These are phyloP conservation scores for Neurospora sp. DNA, from an alignment of 495 filamentous ascomycete species.

Conservation along the genomic window DNA sequence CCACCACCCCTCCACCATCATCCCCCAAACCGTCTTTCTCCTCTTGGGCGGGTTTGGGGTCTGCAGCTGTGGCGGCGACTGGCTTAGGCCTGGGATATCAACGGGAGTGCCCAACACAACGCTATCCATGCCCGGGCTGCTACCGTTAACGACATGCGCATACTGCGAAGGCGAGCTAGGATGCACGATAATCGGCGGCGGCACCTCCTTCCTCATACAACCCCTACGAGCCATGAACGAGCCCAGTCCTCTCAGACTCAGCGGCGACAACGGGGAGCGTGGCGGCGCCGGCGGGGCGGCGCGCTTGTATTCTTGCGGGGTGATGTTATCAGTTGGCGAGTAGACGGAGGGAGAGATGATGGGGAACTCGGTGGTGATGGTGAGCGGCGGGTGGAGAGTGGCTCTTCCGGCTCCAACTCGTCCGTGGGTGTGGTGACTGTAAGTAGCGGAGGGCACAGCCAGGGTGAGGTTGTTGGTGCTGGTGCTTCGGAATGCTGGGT, in stretches of 20 bases:
- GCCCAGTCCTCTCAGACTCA: not conserved
- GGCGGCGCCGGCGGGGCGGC: constrained; percentile 7
- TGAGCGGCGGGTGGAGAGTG: not conserved
- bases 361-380: not conserved
- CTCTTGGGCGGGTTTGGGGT: constrained; percentile 12
- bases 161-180: not conserved
- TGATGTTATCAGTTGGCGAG: constrained; percentile 8
- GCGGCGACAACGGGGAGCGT: constrained; percentile 14
- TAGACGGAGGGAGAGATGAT: not conserved
- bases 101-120: constrained; percentile 4
- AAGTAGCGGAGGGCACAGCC: not conserved
- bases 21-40: constrained; percentile 28
- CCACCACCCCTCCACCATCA: constrained; percentile 37
- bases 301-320: constrained; percentile 16
- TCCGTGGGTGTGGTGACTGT: not conserved
- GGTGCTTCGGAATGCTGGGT: not conserved
- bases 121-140: constrained; percentile 1
- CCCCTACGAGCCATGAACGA: constrained; percentile 4
- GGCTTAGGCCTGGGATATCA: not conserved
- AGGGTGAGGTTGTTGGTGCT: not conserved
- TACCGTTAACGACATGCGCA: not conserved
- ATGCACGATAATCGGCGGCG: constrained; percentile 13
- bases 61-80: not conserved
- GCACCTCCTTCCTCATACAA: constrained; percentile 1
- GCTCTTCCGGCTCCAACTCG: not conserved